Base-by-base conservation (phyloP, 108 stramenopile species). In the Conticribra guillardii region DNA sequence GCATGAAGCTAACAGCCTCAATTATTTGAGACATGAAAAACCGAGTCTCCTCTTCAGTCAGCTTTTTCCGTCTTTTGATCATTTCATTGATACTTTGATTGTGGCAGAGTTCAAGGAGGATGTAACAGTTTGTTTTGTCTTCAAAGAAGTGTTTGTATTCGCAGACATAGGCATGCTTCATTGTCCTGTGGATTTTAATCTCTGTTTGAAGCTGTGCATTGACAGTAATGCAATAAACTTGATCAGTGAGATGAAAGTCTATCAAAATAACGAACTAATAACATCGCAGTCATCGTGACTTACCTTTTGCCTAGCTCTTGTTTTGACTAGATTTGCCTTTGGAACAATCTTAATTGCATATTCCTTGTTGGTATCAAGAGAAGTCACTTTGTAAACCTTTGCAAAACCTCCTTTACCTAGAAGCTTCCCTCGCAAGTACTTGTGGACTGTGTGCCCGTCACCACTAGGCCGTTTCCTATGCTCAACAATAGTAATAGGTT, bases 141-240 rank as follows among this genome's bases (percentile, higher is more conserved):
- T 99, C 99, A 60, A 99, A 99, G 81, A 96, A 98, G 78, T 96
- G 96, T 62, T 98, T 96, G 84, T 97, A 98, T 33, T 94, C 88
- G 23, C 98, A 98, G 52, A 99, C 83, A 50, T 96, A 70, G 17
- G 76, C 67, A 71, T 99, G 99, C 61, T 94, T 92, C 61, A 99
- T 85, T 8, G 87, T 85, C 2, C 98, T 89, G 75, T 99, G 99
- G 58, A 99, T 97, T 63, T 96, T 97, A 80, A 99, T 98, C 75
- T 99, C 99, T 30, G 96, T 91, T 85, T 97, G 94, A n/a, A 99
- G 89, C 96, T 98, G 75, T 41, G 15, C 54, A 45, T 22, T 30
- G 18, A 37, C 4, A 19, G 2, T 14, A 54, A 60, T 54, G 37
- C 26, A 52, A 26, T 49, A 44, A 16, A 52, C 0, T n/a, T 33